phyloP scores from a whole-genome alignment of 2,329 filamentous ascomycete species.

The Colletotrichum tanaceti region DNA sequence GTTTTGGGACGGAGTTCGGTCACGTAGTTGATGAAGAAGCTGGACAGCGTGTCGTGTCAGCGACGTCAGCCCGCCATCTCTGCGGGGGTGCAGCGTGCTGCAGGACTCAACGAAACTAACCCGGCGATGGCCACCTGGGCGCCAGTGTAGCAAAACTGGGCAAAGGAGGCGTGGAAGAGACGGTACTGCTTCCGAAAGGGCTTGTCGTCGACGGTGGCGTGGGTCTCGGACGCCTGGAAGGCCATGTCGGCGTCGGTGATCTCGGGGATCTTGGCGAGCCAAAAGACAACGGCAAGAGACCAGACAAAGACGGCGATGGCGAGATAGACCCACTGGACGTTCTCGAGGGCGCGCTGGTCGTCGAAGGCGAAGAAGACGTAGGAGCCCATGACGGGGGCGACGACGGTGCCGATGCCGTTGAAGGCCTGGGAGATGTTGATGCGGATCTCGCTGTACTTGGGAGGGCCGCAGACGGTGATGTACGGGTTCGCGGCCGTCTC shows the following conservation, averaged over 20 bases:
- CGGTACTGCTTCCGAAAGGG: constrained; percentile 77
- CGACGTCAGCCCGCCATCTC: constrained; percentile 77
- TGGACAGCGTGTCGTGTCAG: too few relatives aligned
- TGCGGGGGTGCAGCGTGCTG: constrained; percentile 52
- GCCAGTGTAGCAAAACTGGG: constrained; percentile 83
- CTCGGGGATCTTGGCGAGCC: constrained; percentile 75
- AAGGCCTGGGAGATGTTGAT: constrained; percentile 66
- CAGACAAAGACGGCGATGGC: constrained; percentile 79
- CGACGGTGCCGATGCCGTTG: constrained; percentile 64
- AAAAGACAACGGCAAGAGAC: constrained; percentile 73
- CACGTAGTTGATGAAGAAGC: constrained; percentile 81
- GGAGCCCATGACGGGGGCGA: constrained; percentile 78
- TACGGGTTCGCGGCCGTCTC: constrained; percentile 84
- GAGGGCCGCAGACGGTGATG: constrained; percentile 61
- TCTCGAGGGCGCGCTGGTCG: constrained; percentile 63
- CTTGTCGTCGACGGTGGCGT: constrained; percentile 54
- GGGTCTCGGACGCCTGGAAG: constrained; percentile 66
- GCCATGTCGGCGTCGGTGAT: constrained; percentile 76
- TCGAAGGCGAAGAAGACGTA: constrained; percentile 72
- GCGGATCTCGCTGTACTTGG: constrained; percentile 63
- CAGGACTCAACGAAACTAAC: constrained; percentile 58
- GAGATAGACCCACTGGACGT: constrained; percentile 83
- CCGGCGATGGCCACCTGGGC: constrained; percentile 76
- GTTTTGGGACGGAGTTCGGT: constrained; percentile 64
- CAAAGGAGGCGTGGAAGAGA: constrained; percentile 80